phyloP scores from a whole-genome alignment of 2,329 filamentous ascomycete genomes.

The Curvularia eragrostidis region DNA sequence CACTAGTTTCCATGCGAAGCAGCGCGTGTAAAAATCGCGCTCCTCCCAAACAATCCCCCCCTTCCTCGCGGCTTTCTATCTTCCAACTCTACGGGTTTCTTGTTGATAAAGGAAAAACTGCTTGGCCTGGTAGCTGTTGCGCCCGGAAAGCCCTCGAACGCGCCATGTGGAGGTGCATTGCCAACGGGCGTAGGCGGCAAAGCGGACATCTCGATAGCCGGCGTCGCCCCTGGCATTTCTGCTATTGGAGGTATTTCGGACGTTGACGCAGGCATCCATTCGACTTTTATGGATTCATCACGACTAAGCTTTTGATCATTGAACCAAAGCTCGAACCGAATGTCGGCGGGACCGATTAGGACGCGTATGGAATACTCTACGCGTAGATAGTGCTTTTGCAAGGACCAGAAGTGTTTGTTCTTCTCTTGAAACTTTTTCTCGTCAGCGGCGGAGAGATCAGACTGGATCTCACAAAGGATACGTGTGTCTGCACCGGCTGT shows the following conservation, averaged over 20 bases:
- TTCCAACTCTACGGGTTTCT: slow-evolving; percentile 7
- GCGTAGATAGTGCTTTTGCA: slow-evolving; percentile 42
- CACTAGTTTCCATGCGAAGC: slow-evolving; percentile 2
- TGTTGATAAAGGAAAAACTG: slow-evolving; percentile 2
- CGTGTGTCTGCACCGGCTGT: slow-evolving; percentile 29
- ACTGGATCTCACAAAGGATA: slow-evolving; percentile 47
- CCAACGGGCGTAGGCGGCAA: slow-evolving; percentile 20
- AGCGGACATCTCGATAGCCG: slow-evolving; percentile 28
- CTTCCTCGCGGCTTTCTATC: slow-evolving; percentile 18
- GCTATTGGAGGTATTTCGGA: slow-evolving; percentile 17
- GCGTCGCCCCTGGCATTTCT: slow-evolving; percentile 21
- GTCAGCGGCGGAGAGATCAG: slow-evolving; percentile 40
- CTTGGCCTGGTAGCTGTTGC: slow-evolving; percentile 10
- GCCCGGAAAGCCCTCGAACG: not conserved
- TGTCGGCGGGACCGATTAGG: slow-evolving; percentile 49
- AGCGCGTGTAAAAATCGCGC: slow-evolving; percentile 11
- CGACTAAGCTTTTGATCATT: slow-evolving; percentile 44
- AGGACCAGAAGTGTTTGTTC: slow-evolving; percentile 47
- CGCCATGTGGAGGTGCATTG: slow-evolving; percentile 6
- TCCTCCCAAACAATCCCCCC: slow-evolving; percentile 21
- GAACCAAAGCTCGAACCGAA: slow-evolving; percentile 51
- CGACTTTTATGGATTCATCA: slow-evolving; percentile 47
- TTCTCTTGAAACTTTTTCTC: slow-evolving; percentile 46
- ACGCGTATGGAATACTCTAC: slow-evolving; percentile 50
- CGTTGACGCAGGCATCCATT: slow-evolving; percentile 36